Conservation (phyloP, 2,329 filamentous ascomycete species). For the Stemphylium vesicarium region DNA sequence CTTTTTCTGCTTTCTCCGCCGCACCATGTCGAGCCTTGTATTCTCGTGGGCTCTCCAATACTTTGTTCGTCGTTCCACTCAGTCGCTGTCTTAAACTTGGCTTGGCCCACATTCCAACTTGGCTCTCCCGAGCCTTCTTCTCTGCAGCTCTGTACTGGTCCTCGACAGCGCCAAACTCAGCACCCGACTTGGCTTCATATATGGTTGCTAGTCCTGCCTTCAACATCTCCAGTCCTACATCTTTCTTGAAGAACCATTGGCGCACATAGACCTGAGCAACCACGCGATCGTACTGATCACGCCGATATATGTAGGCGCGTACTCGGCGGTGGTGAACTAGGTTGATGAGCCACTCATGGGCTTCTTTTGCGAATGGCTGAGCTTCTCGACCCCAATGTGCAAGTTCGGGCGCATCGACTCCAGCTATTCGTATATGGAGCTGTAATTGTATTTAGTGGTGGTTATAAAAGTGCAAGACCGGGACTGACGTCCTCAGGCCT, state of each 20-base stretch:
- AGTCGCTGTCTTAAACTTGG: slow-evolving; percentile 49
- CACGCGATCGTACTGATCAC: slow-evolving; percentile 91
- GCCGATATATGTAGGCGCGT: slow-evolving; percentile 79
- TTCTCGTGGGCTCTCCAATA: slow-evolving; percentile 80
- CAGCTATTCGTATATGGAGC: slow-evolving; percentile 89
- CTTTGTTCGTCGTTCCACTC: slow-evolving; percentile 58
- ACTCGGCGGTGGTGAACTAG: slow-evolving; percentile 77
- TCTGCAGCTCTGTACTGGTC: slow-evolving; percentile 70
- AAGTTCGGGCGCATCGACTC: slow-evolving; percentile 89
- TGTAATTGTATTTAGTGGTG: slow-evolving; percentile 49
- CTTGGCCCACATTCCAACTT: slow-evolving; percentile 70
- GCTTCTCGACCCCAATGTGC: slow-evolving; percentile 89
- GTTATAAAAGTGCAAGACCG: neutral
- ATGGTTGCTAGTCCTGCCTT: slow-evolving; percentile 83
- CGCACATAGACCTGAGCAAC: slow-evolving; percentile 85
- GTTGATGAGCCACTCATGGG: slow-evolving; percentile 76
- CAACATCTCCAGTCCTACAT: slow-evolving; percentile 91
- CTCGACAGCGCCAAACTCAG: slow-evolving; percentile 78
- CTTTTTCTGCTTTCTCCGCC: slow-evolving; percentile 50
- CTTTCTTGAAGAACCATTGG: slow-evolving; percentile 69
- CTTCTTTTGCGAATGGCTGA: slow-evolving; percentile 84
- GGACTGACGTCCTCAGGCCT: neutral
- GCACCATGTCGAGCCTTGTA: slow-evolving; percentile 73
- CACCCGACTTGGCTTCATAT: slow-evolving; percentile 90
- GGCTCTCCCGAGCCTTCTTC: slow-evolving; percentile 53